Evolutionary conservation across 345 rosid species (phyloP), one percentile per base, ranked within the genome.

Genomic region (sweet orange (Citrus sinensis)): DNA sequence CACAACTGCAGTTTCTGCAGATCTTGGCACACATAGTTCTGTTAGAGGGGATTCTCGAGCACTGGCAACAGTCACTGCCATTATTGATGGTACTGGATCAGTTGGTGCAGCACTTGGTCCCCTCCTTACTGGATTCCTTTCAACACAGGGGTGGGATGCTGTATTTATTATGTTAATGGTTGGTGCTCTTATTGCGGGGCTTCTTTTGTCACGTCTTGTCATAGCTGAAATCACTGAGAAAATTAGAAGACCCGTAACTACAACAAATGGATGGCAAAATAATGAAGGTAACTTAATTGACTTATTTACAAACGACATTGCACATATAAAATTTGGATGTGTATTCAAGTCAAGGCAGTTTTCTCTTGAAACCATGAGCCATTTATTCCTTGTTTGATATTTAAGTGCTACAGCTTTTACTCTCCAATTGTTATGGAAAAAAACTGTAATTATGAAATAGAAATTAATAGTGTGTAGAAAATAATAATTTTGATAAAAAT

Each of bases 1-100:
- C 85, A 95, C 99, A 7, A 95, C 99, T 34, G 97, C 99, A 19
- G 99, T 95, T 67, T 95, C 99, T 4, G 95, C 94, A 1, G 99
- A 95, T 83, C 97, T 95, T 17, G 99, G 99, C 16, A 95, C 99
- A 0, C 99, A 95, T 85, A 86, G 88, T 82, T 93, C 94, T 73
- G 84, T 93, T 4, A 92, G 85, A 81, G 98, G 97, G 34, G 91
- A 93, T 84, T 95, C 97, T 6, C 93, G 99, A 63, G 99, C 97
- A 5, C 87, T 95, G 64, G 98, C 98, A 3, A 95, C 99, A 0
- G 99, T 93, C 32, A 92, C 99, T 71, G 99, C 98, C 4, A 93
- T 95, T 34, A 92, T 95, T 62, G 94, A 95, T 79, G 99, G 98
- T 19, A 95, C 98, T 35, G 98, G 99, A 27, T 95, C 98, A 51